Evolutionary conservation across 1,284 basidiomycete species (phyloP).

Genomic region (Tetrapyrgos nigripes): DNA sequence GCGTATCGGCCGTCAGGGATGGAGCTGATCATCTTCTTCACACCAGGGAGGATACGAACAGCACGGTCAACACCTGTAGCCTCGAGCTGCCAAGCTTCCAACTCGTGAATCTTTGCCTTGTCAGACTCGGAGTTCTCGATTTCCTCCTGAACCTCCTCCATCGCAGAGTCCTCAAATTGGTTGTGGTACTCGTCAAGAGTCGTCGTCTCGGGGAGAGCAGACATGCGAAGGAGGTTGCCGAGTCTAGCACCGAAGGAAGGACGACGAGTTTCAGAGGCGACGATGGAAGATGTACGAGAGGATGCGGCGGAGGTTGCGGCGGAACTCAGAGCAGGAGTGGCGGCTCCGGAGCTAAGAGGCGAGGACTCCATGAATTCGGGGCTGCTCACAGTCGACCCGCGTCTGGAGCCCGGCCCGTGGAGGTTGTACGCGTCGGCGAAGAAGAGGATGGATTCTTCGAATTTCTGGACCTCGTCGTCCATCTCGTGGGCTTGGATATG

Average conservation of each 20-base stretch:
- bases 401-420: conserved; percentile 47
- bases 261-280: conserved; percentile 42
- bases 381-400: conserved; percentile 29
- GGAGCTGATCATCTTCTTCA: conserved; percentile 69
- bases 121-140: conserved; percentile 44
- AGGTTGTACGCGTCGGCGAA: conserved; percentile 71
- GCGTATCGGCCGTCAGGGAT: conserved; percentile 74
- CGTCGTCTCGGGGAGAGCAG: conserved; percentile 43
- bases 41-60: conserved; percentile 79
- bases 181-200: conserved; percentile 41
- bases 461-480: conserved; percentile 69
- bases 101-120: conserved; percentile 44
- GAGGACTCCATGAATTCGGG: conserved; percentile 11
- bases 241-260: conserved; percentile 59
- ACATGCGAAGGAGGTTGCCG: conserved; percentile 53
- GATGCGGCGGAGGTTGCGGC: conserved; percentile 46
- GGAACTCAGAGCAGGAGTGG: conserved; percentile 47
- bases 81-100: conserved; percentile 64
- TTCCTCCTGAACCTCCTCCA: conserved; percentile 34
- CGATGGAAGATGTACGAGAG: conserved; percentile 48
- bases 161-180: conserved; percentile 29
- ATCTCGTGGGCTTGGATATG: conserved; percentile 65
- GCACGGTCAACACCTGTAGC: conserved; percentile 69
- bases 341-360: conserved; percentile 38
- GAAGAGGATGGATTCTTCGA: conserved; percentile 75